Base-by-base conservation (phyloP, 2,329 filamentous ascomycete genomes). In the Nothophoma quercina region DNA sequence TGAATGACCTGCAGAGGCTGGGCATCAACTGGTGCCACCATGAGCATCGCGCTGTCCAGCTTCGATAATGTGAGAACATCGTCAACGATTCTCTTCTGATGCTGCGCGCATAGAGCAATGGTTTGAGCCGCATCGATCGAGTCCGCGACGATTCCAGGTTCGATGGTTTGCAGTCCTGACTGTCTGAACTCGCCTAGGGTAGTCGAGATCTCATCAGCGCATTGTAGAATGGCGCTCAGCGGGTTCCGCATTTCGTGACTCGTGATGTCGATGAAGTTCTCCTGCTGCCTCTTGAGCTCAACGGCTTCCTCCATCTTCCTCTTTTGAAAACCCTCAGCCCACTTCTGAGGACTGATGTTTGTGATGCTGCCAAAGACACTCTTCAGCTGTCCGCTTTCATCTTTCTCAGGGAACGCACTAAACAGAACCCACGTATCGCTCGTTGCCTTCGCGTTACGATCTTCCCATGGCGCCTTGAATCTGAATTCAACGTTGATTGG, bases 291-390 rank as follows among this genome's bases (percentile, higher is more conserved):
- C 72, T 95, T 95, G 55, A 92, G 81, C 69, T 93, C 88, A 2
- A 93, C 85, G 0, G 90, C 91, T 69, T 95, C 90, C 65, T 93
- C 85, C 65, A 90, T 88, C 51, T 90, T 86, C 35, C 87, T 83
- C 63, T 84, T 90, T 71, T 96, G 90, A 26, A 91, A 85, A 38
- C 88, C 86, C 72, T 96, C 91, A 1, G 91, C 90, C 80, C 88
- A 88, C 71, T 96, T 96, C 69, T 95, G 90, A 46, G 89, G 85
- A 15, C 88, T 91, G 59, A 96, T 96, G 66, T 96, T 90, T 0
- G 90, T 93, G 43, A 96, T 88, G 66, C 87, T 89, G 44, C 89
- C 89, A 62, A 93, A 92, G 2, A 92, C 87, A 56, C 87, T 85
- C 75, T 90, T 90, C 43, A 92, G 79, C 22, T 78, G 77, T 3